These are phyloP conservation scores for Besnoitia besnoiti DNA, from an alignment of 169 alveolate genomes.

Conservation along the genomic window DNA sequence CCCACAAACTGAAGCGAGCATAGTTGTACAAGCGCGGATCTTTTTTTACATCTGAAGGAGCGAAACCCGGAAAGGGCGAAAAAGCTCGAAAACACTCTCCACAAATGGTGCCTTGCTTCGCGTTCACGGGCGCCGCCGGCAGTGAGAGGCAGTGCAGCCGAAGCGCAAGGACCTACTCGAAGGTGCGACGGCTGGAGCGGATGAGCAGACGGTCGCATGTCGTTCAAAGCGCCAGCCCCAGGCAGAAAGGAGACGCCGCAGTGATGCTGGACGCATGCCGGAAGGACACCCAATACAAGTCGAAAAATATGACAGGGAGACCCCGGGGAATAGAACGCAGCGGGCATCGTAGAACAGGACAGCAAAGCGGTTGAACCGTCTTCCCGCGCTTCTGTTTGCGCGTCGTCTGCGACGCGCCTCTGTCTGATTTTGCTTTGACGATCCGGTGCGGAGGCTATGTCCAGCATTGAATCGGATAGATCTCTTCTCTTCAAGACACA, in stretches of 20 bases:
- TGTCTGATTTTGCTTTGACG: too few species aligned
- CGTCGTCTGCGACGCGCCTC: too few species aligned
- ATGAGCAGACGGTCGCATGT: constrained; percentile 39
- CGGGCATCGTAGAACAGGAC: neutral
- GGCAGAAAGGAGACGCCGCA: constrained; percentile 63
- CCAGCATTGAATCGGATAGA: too few species aligned
- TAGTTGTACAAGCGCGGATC: too few species aligned
- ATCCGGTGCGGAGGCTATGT: too few species aligned
- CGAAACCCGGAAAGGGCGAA: neutral
- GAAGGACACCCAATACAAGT: neutral
- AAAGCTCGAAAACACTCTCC: neutral
- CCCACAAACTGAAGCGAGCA: too few species aligned
- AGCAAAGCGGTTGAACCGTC: too few species aligned
- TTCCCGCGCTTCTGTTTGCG: too few species aligned
- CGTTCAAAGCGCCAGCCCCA: constrained; percentile 46
- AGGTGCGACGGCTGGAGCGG: constrained; percentile 66
- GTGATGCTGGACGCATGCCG: constrained; percentile 56
- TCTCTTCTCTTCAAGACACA: too few species aligned
- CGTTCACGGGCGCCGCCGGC: neutral
- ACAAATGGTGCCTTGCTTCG: neutral
- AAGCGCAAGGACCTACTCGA: constrained; percentile 35
- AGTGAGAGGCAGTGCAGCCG: too few species aligned
- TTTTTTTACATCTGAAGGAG: neutral
- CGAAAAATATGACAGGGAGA: neutral
- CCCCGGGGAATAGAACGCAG: neutral